Base-by-base conservation (phyloP, 192 early-diverging fungal genomes). In the Rhizoclosmatium sp. region DNA sequence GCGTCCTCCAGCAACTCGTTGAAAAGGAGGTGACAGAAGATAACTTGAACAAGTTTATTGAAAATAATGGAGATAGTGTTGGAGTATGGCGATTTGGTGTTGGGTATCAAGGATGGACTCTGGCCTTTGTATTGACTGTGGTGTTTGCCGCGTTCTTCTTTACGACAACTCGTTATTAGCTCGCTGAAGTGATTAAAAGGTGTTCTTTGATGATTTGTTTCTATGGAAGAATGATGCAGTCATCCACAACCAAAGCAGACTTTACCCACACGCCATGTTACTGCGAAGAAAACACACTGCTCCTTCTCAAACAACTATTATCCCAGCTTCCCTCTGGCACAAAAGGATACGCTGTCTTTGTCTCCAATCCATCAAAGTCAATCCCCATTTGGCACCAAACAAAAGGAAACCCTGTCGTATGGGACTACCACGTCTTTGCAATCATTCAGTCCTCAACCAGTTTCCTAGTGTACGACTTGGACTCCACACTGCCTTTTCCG, bases 391-490 rank as follows among this genome's bases (percentile, higher is more conserved):
- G 69, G 69, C 69, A 56, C 41, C 69, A 71, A 71, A 56, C 69
- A 16, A 16, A 39, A 31, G 69, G 69, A 23, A 56, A 71, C 48
- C 69, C 69, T 1, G 69, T 71, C 48, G 69, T 71, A n/a, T 71
- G 69, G 69, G 69, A 71, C 69, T 71, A 71, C 69, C 69, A 71
- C 39, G 69, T 71, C 39, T 56, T 71, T 71, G 69, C 69, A 14
- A 12, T 71, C 23, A 41, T 41, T 5, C 9, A 3, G 4, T 19
- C 31, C 1, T 5, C 49, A 2, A 21, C 14, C 10, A 12, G 45
- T 14, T 5, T 23, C 4, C 39, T 48, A 9, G 69, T 71, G 69
- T 47, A 47, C 4, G 69, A 71, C 47, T 39, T 71, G 49, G 69
- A 71, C 39, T 71, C 69, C n/a, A 71, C 69, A 0, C 69, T 71